Base-by-base conservation (phyloP, 768 basidiomycete species). In the Gymnopilus junonius region DNA sequence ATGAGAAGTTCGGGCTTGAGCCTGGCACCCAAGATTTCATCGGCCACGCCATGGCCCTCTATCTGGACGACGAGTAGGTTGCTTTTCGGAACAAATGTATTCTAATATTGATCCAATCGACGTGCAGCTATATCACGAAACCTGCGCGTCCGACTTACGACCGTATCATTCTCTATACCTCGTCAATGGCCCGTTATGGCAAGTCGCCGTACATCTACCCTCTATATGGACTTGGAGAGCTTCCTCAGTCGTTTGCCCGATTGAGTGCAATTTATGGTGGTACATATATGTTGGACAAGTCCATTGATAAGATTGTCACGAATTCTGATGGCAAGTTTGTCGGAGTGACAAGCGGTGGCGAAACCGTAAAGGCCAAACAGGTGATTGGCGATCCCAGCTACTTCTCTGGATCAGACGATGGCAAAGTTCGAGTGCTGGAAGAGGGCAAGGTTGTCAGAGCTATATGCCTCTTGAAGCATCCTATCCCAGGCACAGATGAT, bases 131-230 rank as follows among this genome's bases (percentile, higher is more conserved):
- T 79, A 92, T 95, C 77, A 91, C 85, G 70, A 93, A 97, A 76
- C 85, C 94, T 55, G 97, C 97, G 11, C 91, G 96, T 48, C 87
- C 89, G 40, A 82, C 97, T 6, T 96, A 97, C 74, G 89, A 97
- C 70, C 94, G 97, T 65, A 98, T 99, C 75, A 85, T 99, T 67
- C 87, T 99, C 59, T 99, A 99, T 82, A 98, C 96, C 29, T 91
- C 93, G 11, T 99, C 97, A 20, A 98, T 99, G 95, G 95, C 97
- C 17, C 92, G 97, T 55, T 99, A 97, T 77, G 97, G 97, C 70
- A 99, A 99, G 79, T 99, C 97, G 12, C 97, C 97, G 0, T 99
- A 99, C 83, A 97, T 99, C 73, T 99, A 99, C 82, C 97, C 97
- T 15, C 85, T 98, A 39, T 99, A 99, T 77, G 97, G 97, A 65